Base-by-base conservation (phyloP, 2,329 filamentous ascomycete species). In the Colletotrichum lini region DNA sequence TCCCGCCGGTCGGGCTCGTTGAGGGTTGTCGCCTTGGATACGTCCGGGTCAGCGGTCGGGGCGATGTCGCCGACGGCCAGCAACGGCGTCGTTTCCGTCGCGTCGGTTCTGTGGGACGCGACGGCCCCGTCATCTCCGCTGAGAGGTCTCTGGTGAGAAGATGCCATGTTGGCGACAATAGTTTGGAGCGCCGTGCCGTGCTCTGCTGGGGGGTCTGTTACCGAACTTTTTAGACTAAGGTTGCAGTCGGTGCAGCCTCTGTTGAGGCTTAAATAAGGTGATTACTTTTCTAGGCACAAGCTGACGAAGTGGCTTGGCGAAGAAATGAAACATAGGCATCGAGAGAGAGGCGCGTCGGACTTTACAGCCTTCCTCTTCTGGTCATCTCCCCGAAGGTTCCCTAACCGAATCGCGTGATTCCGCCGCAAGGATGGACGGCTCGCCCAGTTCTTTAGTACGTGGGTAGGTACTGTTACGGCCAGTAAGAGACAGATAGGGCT, bases 11-110 rank as follows among this genome's bases (percentile, higher is more conserved):
- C 56, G 18, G 63, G 49, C 15, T 61, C 67, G n/a, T 38, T 15
- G 49, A 70, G 56, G 4, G 63, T 59, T 7, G 67, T 70, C 2
- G 67, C 56, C 57, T 67, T 50, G 23, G 63, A 66, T 10, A 70
- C 53, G 2, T 70, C 63, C 21, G 67, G 54, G 15, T 67, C 63
- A 49, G 67, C 65, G 30, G 58, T 72, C 59, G 58, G 65, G n/a
- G 65, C 59, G 52, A 69, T 15, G 15, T 69, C 60, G n/a, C 49
- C 52, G 23, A 45, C 53, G 9, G 53, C 54, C 30, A 69, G 21
- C 30, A 69, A 59, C 13, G 69, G 69, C 18, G 69, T 68, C 44
- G 44, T 42, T 21, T 72, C 69, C 4, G 67, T 67, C 42, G 63
- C 67, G 63, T 61, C 49, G 21, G 1, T 23, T 40, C 26, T 42